Evolutionary conservation across 1,139 yeast genomes (phyloP), one percentile per base, ranked within the genome.

Genomic region (Lodderomyces parapsilosis): DNA sequence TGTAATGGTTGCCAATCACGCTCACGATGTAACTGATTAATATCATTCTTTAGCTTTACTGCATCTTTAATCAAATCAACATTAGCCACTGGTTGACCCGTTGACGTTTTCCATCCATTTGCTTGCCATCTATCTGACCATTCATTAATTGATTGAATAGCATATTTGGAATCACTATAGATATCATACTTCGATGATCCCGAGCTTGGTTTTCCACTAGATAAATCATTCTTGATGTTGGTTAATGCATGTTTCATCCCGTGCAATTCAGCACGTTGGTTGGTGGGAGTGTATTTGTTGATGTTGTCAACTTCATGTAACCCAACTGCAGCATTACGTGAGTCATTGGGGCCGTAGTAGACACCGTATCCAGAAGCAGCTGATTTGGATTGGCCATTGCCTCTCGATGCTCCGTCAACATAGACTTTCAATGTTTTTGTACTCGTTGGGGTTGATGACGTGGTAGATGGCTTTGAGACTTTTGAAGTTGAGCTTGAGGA

Each of bases 261-360:
- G 15, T 66, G 59, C 17, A 90, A 70, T 60, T 91, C 97, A 2
- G 95, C 95, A 37, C 90, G 67, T 53, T 86, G 91, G 55, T 89
- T 91, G 0, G 96, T 89, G 34, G 83, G 87, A 6, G 62, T 38
- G 22, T 19, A 6, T 13, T 15, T 32, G 11, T 32, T 15, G 15
- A 31, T 31, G 18, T 33, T 25, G 23, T 51, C 53, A 8, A 58
- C 74, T 1, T 65, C 67, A 2, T 42, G 42, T 27, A 83, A 65
- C 0, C 82, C 79, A 22, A 68, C 77, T 1, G 81, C 70, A 3
- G 71, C 65, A 57, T 86, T 85, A 36, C 83, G 65, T 2, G 66
- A 47, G 55, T 84, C 86, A 17, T 60, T 58, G 0, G 56, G 62
- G 0, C 89, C 91, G 58, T 76, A 88, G 57, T 67, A 87, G 0